phyloP scores from a whole-genome alignment of 805 yeast species.

The Starmerella vaccinii region DNA sequence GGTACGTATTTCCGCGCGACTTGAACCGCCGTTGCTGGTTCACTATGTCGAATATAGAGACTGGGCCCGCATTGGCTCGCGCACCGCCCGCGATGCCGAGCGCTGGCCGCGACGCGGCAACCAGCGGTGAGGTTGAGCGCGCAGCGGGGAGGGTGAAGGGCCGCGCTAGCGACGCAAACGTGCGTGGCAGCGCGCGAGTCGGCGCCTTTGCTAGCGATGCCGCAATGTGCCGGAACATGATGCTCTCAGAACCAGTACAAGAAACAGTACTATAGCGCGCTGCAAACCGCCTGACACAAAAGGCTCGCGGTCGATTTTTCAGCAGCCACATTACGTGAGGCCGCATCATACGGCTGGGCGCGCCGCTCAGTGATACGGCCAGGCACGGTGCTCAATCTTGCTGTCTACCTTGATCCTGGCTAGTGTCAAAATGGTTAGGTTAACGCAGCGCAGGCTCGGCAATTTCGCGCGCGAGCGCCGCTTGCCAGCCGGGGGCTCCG shows the following conservation, averaged over 20 bases:
- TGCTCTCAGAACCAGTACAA: neutral
- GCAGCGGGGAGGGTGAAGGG: constrained; percentile 17
- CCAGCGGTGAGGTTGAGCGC: neutral
- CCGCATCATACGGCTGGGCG: neutral
- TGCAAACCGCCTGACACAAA: no score
- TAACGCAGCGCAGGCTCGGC: neutral
- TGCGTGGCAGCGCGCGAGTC: neutral
- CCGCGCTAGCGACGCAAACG: constrained; percentile 18
- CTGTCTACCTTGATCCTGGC: no score
- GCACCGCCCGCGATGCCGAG: neutral
- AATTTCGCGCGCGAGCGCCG: neutral
- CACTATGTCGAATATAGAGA: constrained; percentile 14
- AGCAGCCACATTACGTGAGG: no score
- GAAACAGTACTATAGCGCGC: no score
- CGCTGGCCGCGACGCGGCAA: neutral
- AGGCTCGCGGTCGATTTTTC: neutral
- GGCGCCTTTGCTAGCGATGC: neutral
- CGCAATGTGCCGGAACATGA: constrained; percentile 1
- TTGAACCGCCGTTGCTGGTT: constrained; percentile 33
- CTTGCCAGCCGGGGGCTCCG: no score
- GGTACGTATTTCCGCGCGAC: constrained; percentile 87
- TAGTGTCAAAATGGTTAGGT: neutral
- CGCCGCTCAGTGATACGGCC: no score
- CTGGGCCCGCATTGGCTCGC: constrained; percentile 3
- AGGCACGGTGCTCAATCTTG: no score